Percentiles rank a stretch among this genome's conserved stretches.
phyloP scores from a whole-genome alignment of 2,329 filamentous ascomycete species.

The Ophiostoma quercus region DNA sequence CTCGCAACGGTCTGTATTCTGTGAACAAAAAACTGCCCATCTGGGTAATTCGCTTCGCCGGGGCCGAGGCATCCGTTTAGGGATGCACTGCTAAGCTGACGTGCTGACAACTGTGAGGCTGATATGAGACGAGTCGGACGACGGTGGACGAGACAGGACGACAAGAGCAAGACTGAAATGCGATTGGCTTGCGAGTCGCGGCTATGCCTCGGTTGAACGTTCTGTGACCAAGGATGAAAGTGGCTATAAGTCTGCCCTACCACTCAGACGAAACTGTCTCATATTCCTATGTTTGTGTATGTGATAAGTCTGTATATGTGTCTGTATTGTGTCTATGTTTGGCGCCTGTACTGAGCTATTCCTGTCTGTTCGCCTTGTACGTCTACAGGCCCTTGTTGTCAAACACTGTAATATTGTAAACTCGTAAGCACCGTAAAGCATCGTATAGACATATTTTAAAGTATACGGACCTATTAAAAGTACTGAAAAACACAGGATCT shows the following conservation, averaged over 20 bases:
- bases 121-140: background rate
- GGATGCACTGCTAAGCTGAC: background rate
- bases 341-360: background rate
- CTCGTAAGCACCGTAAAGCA: background rate
- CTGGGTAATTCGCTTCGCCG: background rate
- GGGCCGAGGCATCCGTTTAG: background rate
- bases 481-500: background rate
- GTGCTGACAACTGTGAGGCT: background rate
- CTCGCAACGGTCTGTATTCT: background rate
- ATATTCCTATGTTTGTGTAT: background rate
- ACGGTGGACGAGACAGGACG: background rate
- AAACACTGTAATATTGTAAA: background rate
- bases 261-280: conserved; percentile 1
- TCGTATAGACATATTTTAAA: background rate
- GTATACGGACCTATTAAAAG: background rate
- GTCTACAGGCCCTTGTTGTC: background rate
- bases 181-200: conserved; percentile 1
- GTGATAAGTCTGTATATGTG: background rate
- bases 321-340: background rate
- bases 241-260: background rate
- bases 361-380: background rate
- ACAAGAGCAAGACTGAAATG: background rate
- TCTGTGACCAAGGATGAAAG: background rate
- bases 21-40: background rate
- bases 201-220: background rate